Evolutionary conservation across 2,329 filamentous ascomycete species (phyloP), one percentile per base, ranked within the genome.

Genomic region (Pseudocercospora musae): DNA sequence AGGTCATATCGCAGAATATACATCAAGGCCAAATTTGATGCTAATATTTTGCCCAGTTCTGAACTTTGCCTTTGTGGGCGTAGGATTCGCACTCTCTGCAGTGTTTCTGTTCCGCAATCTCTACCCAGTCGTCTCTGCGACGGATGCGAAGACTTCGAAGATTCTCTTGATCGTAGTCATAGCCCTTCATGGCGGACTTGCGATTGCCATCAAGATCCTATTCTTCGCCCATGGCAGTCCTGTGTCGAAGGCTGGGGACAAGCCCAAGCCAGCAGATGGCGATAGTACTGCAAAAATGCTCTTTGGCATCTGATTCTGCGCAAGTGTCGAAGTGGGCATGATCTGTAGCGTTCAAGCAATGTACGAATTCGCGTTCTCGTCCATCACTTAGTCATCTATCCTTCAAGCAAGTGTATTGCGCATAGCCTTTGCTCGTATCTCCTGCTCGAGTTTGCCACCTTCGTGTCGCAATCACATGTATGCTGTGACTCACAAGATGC

Each of bases 171-270:
- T 98, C 57, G 81, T 94, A 21, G 93, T 99, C 25, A 84, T 98
- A 29, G 84, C 85, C 29, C 81, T 98, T 66, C 95, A 99, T 79
- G 88, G 92, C 27, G 95, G 89, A n/a, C 82, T 99, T 68, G 87
- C 94, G 1, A 86, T 98, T 71, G 91, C 94, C 4, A 98, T 99
- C 78, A 98, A 98, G 84, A 89, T 97, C 62, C 80, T 98, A 27
- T 98, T 98, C 84, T 99, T 99, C 78, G 93, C 92, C 69, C 84
- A 80, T 60, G 69, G 68, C 4, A 70, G 68, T 53, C 71, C 71
- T 64, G 83, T 78, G 1, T 64, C 60, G 0, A 68, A 69, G 21
- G 59, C 60, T 23, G 62, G 63, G 56, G 63, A 60, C 42, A 49
- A 46, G 25, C 61, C 66, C 6, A 57, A 37, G 18, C 64, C 59